These are phyloP conservation scores for Eutrema yunnanense DNA, from an alignment of 345 rosid genomes.

Conservation along the genomic window DNA sequence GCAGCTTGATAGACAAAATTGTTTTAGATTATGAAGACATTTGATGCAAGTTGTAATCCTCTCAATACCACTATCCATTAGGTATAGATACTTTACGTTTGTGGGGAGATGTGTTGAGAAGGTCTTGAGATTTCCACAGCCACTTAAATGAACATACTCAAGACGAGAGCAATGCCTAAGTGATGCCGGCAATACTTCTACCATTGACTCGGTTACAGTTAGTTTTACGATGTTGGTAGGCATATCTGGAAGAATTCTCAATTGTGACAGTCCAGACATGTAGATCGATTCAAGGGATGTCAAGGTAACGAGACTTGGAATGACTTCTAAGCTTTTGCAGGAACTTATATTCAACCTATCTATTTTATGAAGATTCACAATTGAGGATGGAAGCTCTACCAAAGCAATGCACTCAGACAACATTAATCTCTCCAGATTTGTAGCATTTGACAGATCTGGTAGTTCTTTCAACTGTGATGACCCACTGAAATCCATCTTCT, in stretches of 20 bases:
- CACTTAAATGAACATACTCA: too few species aligned
- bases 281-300: not conserved
- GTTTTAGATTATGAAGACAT: too few species aligned
- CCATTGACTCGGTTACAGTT: too few species aligned
- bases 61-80: too few species aligned
- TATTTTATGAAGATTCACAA: not conserved
- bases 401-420: not conserved
- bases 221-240: too few species aligned
- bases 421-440: not conserved
- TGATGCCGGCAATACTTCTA: too few species aligned
- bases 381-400: not conserved
- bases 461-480: not conserved
- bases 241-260: not conserved
- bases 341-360: fast-evolving
- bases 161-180: too few species aligned
- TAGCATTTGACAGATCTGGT: slow-evolving; percentile 2
- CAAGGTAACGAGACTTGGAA: not conserved
- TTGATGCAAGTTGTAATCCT: too few species aligned
- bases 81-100: too few species aligned
- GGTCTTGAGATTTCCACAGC: too few species aligned
- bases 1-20: too few species aligned
- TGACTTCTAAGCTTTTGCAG: not conserved
- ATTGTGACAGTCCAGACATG: not conserved
- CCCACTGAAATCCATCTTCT: not conserved
- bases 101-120: too few species aligned